phyloP scores from a whole-genome alignment of 495 filamentous ascomycete species.

The Penicillium silybi region DNA sequence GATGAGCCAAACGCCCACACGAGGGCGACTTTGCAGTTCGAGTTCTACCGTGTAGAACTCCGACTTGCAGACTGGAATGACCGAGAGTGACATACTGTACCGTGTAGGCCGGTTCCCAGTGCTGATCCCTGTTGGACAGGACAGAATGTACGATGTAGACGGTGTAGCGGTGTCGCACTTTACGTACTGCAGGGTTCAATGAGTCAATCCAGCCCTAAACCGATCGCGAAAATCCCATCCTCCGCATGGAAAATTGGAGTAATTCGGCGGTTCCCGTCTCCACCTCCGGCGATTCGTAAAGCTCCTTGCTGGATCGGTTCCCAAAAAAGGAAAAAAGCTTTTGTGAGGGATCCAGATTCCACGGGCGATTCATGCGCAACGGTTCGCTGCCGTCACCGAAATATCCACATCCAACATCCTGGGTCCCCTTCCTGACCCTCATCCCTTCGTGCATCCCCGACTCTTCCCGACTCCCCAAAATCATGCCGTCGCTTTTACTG shows the following conservation, averaged over 20 bases:
- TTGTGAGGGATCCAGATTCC: constrained; percentile 32
- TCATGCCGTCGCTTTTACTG: constrained; percentile 25
- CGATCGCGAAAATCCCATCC: constrained; percentile 2
- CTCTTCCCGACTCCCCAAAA: constrained; percentile 38
- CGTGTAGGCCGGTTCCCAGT: constrained; percentile 10
- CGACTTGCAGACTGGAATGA: not conserved
- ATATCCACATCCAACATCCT: constrained; percentile 36
- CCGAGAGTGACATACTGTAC: constrained; percentile 3
- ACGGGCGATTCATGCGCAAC: constrained; percentile 24
- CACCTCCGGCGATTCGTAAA: constrained; percentile 2
- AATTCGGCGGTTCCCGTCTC: constrained; percentile 16
- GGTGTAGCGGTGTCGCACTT: not conserved
- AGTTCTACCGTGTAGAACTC: constrained; percentile 22
- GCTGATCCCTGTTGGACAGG: not conserved
- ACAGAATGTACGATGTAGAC: not conserved
- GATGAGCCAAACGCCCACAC: constrained; percentile 3
- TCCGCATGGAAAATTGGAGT: constrained; percentile 9
- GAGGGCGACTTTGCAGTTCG: constrained; percentile 14
- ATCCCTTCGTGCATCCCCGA: constrained; percentile 28
- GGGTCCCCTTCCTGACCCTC: constrained; percentile 26
- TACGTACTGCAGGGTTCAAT: not conserved
- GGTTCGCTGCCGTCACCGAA: constrained; percentile 42
- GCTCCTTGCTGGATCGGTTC: constrained; percentile 22
- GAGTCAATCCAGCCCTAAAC: not conserved
- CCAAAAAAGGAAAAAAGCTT: constrained; percentile 32